These are phyloP conservation scores for Fragosphaeria purpurea DNA, from an alignment of 2,329 filamentous ascomycete genomes.

Conservation along the genomic window DNA sequence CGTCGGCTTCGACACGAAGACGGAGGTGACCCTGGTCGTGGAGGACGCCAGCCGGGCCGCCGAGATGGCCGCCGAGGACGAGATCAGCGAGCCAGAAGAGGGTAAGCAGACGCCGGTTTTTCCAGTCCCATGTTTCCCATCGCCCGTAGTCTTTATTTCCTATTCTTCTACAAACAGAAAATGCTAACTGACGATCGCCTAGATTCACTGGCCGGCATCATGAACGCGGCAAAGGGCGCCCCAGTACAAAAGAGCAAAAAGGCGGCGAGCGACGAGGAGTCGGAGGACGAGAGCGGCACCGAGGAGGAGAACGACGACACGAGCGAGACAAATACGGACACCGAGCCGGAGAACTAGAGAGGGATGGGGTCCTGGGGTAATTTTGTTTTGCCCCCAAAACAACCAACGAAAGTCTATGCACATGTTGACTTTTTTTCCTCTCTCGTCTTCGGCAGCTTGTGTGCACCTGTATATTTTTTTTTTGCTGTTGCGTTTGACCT, in stretches of 20 bases:
- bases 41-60: constrained; percentile 81
- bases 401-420: too few species aligned
- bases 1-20: constrained; percentile 83
- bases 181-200: constrained; percentile 7
- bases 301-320: constrained; percentile 61
- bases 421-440: too few species aligned
- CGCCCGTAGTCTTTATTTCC: too few species aligned
- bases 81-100: constrained; percentile 96
- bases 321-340: constrained; percentile 59
- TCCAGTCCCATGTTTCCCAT: too few species aligned
- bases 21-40: constrained; percentile 80
- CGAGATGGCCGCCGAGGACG: constrained; percentile 73
- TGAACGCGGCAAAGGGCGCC: constrained; percentile 74
- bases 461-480: neutral
- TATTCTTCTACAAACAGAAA: constrained; percentile 9
- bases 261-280: constrained; percentile 44
- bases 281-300: constrained; percentile 71
- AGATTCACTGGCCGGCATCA: constrained; percentile 87
- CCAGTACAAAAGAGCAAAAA: constrained; percentile 42
- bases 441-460: too few species aligned
- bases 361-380: too few species aligned
- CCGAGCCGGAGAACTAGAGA: constrained; percentile 47
- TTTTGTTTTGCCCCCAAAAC: too few species aligned
- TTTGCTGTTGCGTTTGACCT: neutral
- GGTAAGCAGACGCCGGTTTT: constrained; percentile 48